These are phyloP conservation scores for Saccharomyces hybrid DNA, from an alignment of 1,139 yeast species.

Conservation along the genomic window DNA sequence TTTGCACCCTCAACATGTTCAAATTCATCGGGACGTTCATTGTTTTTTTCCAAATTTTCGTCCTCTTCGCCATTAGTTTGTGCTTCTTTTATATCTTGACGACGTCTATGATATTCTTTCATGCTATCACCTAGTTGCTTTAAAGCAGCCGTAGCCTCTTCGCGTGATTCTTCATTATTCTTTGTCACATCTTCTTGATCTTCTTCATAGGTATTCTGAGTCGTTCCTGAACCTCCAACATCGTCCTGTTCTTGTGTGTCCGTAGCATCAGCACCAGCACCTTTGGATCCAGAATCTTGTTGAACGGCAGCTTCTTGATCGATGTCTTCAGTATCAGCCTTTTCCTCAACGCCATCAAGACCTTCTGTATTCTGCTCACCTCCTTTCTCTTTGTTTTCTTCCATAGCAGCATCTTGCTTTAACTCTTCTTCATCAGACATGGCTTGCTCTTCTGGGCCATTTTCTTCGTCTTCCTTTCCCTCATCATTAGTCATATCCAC, in stretches of 20 bases:
- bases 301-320: conserved; percentile 63
- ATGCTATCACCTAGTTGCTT: conserved; percentile 85
- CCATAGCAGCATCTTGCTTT: conserved; percentile 8
- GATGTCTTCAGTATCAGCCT: conserved; percentile 46
- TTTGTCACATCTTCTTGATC: conserved; percentile 32
- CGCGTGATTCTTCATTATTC: conserved; percentile 55
- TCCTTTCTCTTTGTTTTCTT: conserved; percentile 17
- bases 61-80: conserved; percentile 38
- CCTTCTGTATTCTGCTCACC: conserved; percentile 32
- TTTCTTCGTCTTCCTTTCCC: conserved; percentile 23
- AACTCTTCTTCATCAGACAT: conserved; percentile 20
- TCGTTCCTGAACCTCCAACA: conserved; percentile 63
- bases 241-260: conserved; percentile 62
- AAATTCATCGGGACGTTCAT: conserved; percentile 76
- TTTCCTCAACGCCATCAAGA: conserved; percentile 40
- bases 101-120: conserved; percentile 86
- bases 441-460: conserved; percentile 26
- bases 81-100: conserved; percentile 73
- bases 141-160: conserved; percentile 71
- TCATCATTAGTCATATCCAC: conserved; percentile 25
- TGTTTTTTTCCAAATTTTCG: conserved; percentile 45
- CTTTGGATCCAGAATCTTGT: conserved; percentile 62
- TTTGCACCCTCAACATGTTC: conserved; percentile 86
- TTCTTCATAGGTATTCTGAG: conserved; percentile 41
- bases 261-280: conserved; percentile 72